These are phyloP conservation scores for Xylaria grammica DNA, from an alignment of 495 filamentous ascomycete species.

Conservation along the genomic window DNA sequence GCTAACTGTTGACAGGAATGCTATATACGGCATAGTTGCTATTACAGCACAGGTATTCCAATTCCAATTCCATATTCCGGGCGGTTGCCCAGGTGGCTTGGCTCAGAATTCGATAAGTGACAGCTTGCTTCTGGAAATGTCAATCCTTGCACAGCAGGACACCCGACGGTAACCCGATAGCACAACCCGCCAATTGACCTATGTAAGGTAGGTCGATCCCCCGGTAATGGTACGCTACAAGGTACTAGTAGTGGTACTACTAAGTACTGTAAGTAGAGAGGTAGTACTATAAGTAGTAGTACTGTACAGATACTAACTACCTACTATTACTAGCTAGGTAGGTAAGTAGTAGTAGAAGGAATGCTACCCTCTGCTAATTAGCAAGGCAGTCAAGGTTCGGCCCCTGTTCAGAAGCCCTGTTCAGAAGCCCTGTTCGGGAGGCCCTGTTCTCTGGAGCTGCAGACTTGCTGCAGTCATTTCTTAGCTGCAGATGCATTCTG, in stretches of 20 bases:
- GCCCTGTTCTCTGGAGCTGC: constrained; percentile 20
- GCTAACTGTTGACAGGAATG: neutral
- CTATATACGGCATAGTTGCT: neutral
- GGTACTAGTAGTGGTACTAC: too few species aligned
- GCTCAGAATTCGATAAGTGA: constrained; percentile 10
- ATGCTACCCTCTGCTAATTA: constrained; percentile 6
- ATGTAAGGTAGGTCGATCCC: too few species aligned
- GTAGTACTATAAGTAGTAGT: too few species aligned
- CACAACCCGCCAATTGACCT: too few species aligned
- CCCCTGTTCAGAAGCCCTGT: too few species aligned
- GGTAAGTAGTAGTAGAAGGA: too few species aligned
- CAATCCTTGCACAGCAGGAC: constrained; percentile 1
- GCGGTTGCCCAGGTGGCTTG: constrained; percentile 8
- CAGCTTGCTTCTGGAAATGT: constrained; percentile 17
- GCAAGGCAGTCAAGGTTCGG: constrained; percentile 11
- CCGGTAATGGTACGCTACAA: too few species aligned
- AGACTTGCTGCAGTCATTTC: constrained; percentile 23
- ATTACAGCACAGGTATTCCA: neutral
- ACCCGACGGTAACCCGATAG: neutral
- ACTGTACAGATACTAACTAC: too few species aligned
- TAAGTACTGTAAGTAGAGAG: too few species aligned
- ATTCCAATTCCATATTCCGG: neutral
- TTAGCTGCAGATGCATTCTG: constrained; percentile 29
- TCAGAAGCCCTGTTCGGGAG: too few species aligned
- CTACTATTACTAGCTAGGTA: too few species aligned